Evolutionary conservation across 257 asterid genomes (phyloP).

Genomic region (Penstemon barbatus): DNA sequence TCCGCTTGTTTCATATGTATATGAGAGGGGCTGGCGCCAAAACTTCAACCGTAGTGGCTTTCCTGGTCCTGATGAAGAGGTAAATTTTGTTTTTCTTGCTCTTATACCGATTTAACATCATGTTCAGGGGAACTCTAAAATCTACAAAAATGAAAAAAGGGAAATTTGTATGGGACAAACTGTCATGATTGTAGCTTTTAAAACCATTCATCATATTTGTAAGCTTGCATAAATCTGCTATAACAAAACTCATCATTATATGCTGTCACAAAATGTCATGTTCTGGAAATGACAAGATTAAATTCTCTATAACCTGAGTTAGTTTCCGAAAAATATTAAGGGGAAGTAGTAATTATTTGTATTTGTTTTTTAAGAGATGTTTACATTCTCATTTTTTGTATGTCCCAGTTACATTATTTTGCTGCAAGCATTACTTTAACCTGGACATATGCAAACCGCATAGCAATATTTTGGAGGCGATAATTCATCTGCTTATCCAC

Average conservation of each 20-base stretch:
- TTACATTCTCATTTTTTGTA: too few species aligned
- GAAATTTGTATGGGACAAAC: too few species aligned
- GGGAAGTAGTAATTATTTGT: too few species aligned
- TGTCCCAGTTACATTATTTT: neutral
- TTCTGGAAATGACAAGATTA: too few species aligned
- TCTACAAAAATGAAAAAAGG: neutral
- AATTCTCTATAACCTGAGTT: too few species aligned
- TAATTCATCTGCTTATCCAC: slow-evolving; percentile 12
- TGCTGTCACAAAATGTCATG: neutral
- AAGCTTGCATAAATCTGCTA: neutral
- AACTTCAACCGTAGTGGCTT: slow-evolving; percentile 79
- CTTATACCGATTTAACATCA: slow-evolving; percentile 10
- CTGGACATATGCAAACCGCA: slow-evolving; percentile 8
- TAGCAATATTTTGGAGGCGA: slow-evolving; percentile 1
- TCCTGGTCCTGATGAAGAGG: slow-evolving; percentile 99
- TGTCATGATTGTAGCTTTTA: neutral
- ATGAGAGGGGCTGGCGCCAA: slow-evolving; percentile 99
- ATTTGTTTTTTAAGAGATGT: too few species aligned
- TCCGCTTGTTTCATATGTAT: slow-evolving; percentile 85
- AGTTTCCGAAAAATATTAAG: too few species aligned
- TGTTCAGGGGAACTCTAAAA: slow-evolving; percentile 9
- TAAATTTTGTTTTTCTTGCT: slow-evolving; percentile 33
- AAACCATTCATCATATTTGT: neutral
- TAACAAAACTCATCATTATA: neutral
- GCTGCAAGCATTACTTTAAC: neutral